Conservation (phyloP, 2,329 filamentous ascomycete species). For the Phymatotrichopsis omnivora region DNA sequence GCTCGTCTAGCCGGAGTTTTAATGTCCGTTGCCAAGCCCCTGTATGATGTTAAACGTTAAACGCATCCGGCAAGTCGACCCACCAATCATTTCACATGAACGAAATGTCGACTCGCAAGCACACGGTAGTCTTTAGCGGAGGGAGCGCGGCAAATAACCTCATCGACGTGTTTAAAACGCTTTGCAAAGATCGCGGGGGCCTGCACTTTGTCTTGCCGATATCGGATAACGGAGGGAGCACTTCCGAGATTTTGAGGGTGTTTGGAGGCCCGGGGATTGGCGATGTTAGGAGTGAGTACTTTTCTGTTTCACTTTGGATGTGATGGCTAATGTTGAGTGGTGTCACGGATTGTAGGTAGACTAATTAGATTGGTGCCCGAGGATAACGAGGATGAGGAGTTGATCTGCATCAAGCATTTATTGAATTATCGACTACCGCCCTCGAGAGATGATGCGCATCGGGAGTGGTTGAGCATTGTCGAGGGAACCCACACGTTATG, state of each 20-base stretch:
- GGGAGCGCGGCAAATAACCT: conserved; percentile 91
- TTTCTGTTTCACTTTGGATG: not conserved
- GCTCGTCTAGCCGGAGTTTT: too few relatives aligned
- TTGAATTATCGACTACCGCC: conserved; percentile 78
- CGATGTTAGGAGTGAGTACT: conserved; percentile 60
- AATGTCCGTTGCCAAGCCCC: too few relatives aligned
- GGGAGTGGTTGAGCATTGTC: conserved; percentile 81
- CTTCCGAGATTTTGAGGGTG: conserved; percentile 84
- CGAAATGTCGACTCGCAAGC: conserved; percentile 22
- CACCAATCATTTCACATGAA: not conserved
- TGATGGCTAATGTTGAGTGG: not conserved
- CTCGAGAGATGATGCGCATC: conserved; percentile 50
- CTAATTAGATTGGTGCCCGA: conserved; percentile 83
- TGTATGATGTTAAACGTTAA: too few relatives aligned
- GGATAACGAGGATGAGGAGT: conserved; percentile 49
- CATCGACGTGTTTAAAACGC: conserved; percentile 71
- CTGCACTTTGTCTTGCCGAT: conserved; percentile 25
- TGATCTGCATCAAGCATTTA: conserved; percentile 63
- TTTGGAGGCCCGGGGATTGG: conserved; percentile 86
- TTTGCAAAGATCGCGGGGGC: conserved; percentile 34
- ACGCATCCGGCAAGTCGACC: too few relatives aligned
- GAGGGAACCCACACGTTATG: conserved; percentile 72
- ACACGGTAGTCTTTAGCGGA: conserved; percentile 79
- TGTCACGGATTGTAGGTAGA: conserved; percentile 61
- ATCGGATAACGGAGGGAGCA: conserved; percentile 83